Percentiles rank a stretch among this genome's conserved stretches.
Evolutionary conservation across 345 rosid genomes (phyloP).

Genomic region (Jatropha curcas): DNA sequence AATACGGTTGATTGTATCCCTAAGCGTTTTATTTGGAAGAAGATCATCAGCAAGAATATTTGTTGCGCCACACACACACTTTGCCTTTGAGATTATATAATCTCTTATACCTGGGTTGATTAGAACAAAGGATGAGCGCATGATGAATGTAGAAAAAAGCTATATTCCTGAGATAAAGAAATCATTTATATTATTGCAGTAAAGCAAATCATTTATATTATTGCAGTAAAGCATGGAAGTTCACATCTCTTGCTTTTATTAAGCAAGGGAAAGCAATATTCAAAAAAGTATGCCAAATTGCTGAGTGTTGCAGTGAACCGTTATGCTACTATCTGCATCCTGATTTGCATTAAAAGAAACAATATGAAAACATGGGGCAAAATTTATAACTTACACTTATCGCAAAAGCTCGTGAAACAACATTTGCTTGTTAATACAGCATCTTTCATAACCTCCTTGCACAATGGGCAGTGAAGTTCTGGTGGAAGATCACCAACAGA

Average conservation of each 20-base stretch:
- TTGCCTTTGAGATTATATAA: slow-evolving; percentile 66
- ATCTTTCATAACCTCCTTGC: slow-evolving; percentile 87
- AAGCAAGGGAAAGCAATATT: background rate
- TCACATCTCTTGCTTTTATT: background rate
- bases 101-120: slow-evolving; percentile 75
- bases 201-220: background rate
- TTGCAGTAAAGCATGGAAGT: background rate
- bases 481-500: slow-evolving; percentile 95
- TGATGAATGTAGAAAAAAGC: background rate
- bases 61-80: slow-evolving; percentile 86
- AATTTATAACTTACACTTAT: slow-evolving; percentile 57
- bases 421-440: slow-evolving; percentile 96
- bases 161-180: background rate
- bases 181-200: background rate
- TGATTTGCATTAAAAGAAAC: background rate
- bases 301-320: background rate
- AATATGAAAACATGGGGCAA: background rate
- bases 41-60: slow-evolving; percentile 93
- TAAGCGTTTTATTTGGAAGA: slow-evolving; percentile 89
- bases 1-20: slow-evolving; percentile 90
- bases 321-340: background rate
- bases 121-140: background rate
- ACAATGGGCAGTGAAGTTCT: slow-evolving; percentile 91
- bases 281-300: background rate
- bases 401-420: slow-evolving; percentile 83